A percentile compares a stretch with the other conserved stretches of the same genome.
Conservation (phyloP, 2,329 filamentous ascomycete genomes). For the Fusarium sp. region DNA sequence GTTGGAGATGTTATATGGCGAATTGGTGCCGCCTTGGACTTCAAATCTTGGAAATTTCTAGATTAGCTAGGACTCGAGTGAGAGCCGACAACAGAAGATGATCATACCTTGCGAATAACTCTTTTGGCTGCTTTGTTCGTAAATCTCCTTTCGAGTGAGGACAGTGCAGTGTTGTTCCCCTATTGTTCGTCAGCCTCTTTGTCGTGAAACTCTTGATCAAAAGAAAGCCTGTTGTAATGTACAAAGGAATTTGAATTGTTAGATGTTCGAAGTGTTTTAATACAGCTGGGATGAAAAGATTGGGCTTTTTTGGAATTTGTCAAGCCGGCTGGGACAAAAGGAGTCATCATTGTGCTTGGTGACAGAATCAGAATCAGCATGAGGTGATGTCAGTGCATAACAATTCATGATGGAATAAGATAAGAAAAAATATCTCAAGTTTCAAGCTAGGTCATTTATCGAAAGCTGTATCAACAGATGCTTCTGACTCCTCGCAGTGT, state of each 20-base stretch:
- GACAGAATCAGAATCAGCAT: background rate
- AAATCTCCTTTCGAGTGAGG: background rate
- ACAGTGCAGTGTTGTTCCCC: background rate
- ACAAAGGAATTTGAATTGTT: background rate
- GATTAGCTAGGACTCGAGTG: background rate
- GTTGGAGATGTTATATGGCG: background rate
- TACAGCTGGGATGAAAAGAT: background rate
- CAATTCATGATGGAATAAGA: too few relatives aligned
- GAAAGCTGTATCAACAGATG: background rate
- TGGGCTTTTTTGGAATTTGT: too few relatives aligned
- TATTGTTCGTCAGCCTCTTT: background rate
- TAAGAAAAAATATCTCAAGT: background rate
- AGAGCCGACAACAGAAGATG: background rate
- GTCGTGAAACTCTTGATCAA: background rate
- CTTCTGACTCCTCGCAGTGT: background rate
- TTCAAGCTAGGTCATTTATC: accelerated
- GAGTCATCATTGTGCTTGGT: background rate
- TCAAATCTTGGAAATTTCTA: background rate
- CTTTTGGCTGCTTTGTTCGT: background rate
- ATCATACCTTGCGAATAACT: background rate
- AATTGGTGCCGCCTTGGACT: background rate
- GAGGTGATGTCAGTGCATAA: background rate
- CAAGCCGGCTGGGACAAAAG: too few relatives aligned
- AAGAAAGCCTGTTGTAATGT: background rate
- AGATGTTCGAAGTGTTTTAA: background rate